Base-by-base conservation (phyloP, 1,284 basidiomycete genomes). In the Bondarzewia mesenterica region DNA sequence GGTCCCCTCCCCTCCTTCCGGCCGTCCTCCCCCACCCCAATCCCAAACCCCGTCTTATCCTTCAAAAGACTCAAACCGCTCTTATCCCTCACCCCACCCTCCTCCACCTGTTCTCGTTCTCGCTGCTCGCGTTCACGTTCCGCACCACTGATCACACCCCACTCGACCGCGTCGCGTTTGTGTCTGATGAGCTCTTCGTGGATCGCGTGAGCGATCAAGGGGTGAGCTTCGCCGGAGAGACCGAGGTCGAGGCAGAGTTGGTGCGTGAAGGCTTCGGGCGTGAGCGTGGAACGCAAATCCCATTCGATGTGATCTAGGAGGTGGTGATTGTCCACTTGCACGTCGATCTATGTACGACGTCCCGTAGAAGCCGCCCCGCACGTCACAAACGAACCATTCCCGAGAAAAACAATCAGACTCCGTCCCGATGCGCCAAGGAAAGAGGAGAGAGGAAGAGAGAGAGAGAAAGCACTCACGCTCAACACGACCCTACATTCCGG, bases 231-330 rank as follows among this genome's bases (percentile, higher is more conserved):
- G 23, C 91, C 89, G 0, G 85, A 76, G 1, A 99, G 75, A 2
- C 93, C 93, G 7, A 98, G 78, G 57, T 99, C 95, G 32, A 76
- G 66, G 59, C 89, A 93, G 44, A 97, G 85, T 50, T 80, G 82
- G 32, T 71, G 67, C 0, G 95, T 82, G 60, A 98, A 99, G 1
- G 72, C 73, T 61, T 95, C 87, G 0, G 95, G 95, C 0, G 93
- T 94, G 15, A 98, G 78, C 0, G 87, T 78, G 0, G 94, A 97
- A 26, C 92, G 80, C 6, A 99, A 77, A 66, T 99, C 95, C 96
- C 96, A 99, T 68, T 99, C 96, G 58, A 99, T 90, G 55, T 94
- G 89, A 68, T 99, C 95, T 50, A 88, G 75, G 1, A 99, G 76
- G 64, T 95, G 90, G 63, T 93, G 77, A 16, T 86, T 89, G 42